A percentile compares a stretch with the other conserved stretches of the same genome.
These are phyloP conservation scores for Coffea eugenioides DNA, from an alignment of 257 asterid species.

Conservation along the genomic window DNA sequence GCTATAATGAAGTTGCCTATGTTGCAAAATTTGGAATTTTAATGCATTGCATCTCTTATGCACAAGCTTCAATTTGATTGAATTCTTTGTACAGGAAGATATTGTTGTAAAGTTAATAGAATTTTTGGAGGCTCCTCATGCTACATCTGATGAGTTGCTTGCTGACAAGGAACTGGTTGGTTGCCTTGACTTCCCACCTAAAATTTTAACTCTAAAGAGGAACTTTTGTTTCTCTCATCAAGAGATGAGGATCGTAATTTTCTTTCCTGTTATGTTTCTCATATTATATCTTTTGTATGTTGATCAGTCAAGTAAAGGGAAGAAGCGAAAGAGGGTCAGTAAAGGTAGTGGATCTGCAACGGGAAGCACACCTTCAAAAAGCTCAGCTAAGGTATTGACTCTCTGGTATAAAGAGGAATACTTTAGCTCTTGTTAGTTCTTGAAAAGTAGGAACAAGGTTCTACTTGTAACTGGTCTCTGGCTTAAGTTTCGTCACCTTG, in stretches of 20 bases:
- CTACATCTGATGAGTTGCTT: conserved; percentile 66
- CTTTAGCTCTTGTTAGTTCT: neutral
- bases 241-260: neutral
- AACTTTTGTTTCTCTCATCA: neutral
- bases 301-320: conserved; percentile 58
- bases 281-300: conserved; percentile 8
- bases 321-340: conserved; percentile 70
- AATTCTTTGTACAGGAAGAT: conserved; percentile 62
- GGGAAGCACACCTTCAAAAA: conserved; percentile 56
- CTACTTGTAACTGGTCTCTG: neutral
- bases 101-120: conserved; percentile 67
- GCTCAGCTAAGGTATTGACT: conserved; percentile 61
- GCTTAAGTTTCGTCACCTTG: neutral
- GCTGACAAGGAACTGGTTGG: conserved; percentile 83
- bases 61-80: neutral
- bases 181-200: neutral
- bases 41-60: neutral
- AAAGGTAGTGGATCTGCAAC: conserved; percentile 39
- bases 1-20: neutral
- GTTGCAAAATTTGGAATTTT: neutral
- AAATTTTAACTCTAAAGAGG: neutral
- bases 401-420: neutral
- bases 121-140: conserved; percentile 83
- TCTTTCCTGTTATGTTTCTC: neutral
- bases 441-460: neutral